Evolutionary conservation across 306 rosid species (phyloP).

Genomic region (Trifolium subterraneum): DNA sequence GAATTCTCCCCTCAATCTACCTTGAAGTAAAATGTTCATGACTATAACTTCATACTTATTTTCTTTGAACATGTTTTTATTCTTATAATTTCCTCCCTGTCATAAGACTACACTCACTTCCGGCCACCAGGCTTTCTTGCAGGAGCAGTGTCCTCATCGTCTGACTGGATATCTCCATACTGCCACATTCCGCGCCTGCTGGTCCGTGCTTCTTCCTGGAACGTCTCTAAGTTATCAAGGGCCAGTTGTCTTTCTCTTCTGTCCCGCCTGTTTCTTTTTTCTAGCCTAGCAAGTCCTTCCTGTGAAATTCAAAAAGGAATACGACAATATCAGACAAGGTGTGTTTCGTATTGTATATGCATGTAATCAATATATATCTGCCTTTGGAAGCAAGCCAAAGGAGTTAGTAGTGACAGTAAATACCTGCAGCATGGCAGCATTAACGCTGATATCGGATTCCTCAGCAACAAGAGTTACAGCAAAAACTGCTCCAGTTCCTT

Average conservation of each 20-base stretch:
- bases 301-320: slow-evolving; percentile 50
- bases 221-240: slow-evolving; percentile 72
- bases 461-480: slow-evolving; percentile 83
- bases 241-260: slow-evolving; percentile 68
- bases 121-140: slow-evolving; percentile 76
- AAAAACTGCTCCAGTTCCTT: slow-evolving; percentile 83
- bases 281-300: slow-evolving; percentile 91
- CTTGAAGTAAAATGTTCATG: slow-evolving; percentile 38
- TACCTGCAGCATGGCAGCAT: slow-evolving; percentile 93
- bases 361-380: not conserved
- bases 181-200: slow-evolving; percentile 86
- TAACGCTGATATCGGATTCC: slow-evolving; percentile 82
- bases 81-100: slow-evolving; percentile 21
- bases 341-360: not conserved
- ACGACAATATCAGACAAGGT: slow-evolving; percentile 7
- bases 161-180: slow-evolving; percentile 88
- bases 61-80: too few species aligned
- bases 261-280: slow-evolving; percentile 82
- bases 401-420: slow-evolving; percentile 25
- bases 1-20: slow-evolving; percentile 52
- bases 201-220: slow-evolving; percentile 77
- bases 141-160: slow-evolving; percentile 77
- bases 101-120: slow-evolving; percentile 50
- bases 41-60: slow-evolving; percentile 56
- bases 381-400: slow-evolving; percentile 31